phyloP scores from a whole-genome alignment of 495 filamentous ascomycete genomes.

The Aspergillus campestris region DNA sequence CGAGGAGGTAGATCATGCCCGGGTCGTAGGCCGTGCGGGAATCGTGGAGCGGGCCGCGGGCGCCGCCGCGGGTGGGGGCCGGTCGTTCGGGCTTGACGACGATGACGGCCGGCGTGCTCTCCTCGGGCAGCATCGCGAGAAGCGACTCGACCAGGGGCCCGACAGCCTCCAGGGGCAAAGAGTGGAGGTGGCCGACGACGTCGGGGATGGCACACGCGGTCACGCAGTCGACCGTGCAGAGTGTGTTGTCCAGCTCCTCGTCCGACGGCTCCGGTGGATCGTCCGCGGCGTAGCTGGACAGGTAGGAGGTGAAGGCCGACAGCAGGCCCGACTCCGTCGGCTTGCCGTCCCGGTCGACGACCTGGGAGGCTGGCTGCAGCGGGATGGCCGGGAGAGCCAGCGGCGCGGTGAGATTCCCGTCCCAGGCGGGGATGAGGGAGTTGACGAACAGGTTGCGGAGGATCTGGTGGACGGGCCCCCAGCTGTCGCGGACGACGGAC shows the following conservation, averaged over 20 bases:
- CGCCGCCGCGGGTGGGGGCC: slow-evolving; percentile 36
- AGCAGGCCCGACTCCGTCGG: slow-evolving; percentile 74
- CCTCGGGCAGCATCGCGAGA: slow-evolving; percentile 77
- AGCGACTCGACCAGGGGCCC: slow-evolving; percentile 62
- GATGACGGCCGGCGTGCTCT: slow-evolving; percentile 72
- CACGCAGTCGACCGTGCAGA: slow-evolving; percentile 90
- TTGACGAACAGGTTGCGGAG: slow-evolving; percentile 96
- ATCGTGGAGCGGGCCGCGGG: slow-evolving; percentile 42
- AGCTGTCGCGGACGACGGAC: slow-evolving; percentile 63
- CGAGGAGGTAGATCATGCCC: slow-evolving; percentile 75
- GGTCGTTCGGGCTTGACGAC: slow-evolving; percentile 77
- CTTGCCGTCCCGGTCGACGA: slow-evolving; percentile 80
- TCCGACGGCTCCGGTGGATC: slow-evolving; percentile 96
- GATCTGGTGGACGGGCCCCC: slow-evolving; percentile 81
- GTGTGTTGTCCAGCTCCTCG: slow-evolving; percentile 90
- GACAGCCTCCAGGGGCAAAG: slow-evolving; percentile 59
- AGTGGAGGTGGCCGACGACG: slow-evolving; percentile 77
- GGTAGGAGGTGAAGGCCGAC: slow-evolving; percentile 88
- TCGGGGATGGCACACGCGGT: slow-evolving; percentile 79
- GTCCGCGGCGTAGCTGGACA: slow-evolving; percentile 97
- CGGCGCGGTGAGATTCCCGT: slow-evolving; percentile 57
- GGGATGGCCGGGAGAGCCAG: slow-evolving; percentile 79
- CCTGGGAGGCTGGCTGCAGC: slow-evolving; percentile 80
- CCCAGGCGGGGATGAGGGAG: slow-evolving; percentile 81
- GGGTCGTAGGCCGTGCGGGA: slow-evolving; percentile 69